phyloP scores from a whole-genome alignment of 345 rosid species.

The Lepidium sativum region DNA sequence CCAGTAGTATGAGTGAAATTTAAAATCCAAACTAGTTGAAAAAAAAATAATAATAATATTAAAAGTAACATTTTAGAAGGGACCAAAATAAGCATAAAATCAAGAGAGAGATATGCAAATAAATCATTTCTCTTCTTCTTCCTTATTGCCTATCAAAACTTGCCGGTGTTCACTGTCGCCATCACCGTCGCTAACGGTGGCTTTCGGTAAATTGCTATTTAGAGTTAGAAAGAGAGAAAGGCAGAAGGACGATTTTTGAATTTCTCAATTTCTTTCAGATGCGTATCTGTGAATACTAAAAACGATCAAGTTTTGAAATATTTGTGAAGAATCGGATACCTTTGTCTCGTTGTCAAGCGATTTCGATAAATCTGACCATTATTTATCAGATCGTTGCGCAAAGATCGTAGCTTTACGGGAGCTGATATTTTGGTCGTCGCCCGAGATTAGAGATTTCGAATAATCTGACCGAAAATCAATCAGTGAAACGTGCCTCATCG shows the following conservation, averaged over 20 bases:
- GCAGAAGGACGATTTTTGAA: not conserved
- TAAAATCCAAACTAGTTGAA: no score
- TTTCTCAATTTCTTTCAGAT: no score
- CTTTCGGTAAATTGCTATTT: not conserved
- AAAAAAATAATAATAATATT: no score
- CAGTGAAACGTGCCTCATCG: not conserved
- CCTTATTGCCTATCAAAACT: not conserved
- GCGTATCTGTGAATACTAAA: no score
- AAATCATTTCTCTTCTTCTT: conserved; percentile 3
- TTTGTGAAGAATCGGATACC: conserved; percentile 3
- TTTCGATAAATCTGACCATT: not conserved
- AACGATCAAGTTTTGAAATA: conserved; percentile 3
- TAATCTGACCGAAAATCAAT: not conserved
- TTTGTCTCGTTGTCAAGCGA: conserved; percentile 15
- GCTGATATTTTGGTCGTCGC: conserved; percentile 3
- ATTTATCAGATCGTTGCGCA: conserved; percentile 7
- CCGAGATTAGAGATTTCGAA: conserved; percentile 15
- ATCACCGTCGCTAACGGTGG: conserved; percentile 1
- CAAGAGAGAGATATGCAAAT: not conserved
- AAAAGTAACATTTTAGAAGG: not conserved
- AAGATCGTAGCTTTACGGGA: conserved; percentile 17
- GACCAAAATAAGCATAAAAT: not conserved
- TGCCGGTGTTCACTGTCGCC: not conserved
- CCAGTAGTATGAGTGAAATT: no score
- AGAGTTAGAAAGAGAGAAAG: not conserved